A percentile compares a stretch with the other conserved stretches of the same genome.
Evolutionary conservation across 163 green algal species (phyloP).

Genomic region (Scenedesmus sp.): DNA sequence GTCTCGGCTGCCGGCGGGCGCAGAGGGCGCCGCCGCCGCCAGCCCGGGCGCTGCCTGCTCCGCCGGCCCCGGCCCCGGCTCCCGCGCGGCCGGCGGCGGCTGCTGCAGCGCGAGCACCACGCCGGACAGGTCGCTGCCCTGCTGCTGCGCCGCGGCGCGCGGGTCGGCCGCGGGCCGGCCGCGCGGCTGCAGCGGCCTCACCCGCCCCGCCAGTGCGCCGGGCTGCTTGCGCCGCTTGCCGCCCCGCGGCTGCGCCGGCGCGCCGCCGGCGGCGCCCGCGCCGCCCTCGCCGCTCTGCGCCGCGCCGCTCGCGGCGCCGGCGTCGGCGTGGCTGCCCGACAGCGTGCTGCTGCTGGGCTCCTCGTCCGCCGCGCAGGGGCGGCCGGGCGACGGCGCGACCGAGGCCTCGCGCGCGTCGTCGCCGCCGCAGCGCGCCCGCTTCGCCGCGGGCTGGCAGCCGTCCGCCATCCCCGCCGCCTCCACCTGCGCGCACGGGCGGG

Average conservation of each 20-base stretch:
- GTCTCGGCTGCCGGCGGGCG: constrained; percentile 4
- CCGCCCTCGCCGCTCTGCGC: background rate
- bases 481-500: background rate
- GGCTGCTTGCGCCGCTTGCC: background rate
- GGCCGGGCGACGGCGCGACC: background rate
- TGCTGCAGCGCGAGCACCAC: constrained; percentile 12
- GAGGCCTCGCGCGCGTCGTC: background rate
- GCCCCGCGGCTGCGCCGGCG: too few species aligned
- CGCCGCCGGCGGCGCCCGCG: too few species aligned
- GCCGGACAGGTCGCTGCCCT: constrained; percentile 36
- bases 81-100: background rate
- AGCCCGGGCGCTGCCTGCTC: constrained; percentile 1
- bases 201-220: background rate
- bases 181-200: background rate
- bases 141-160: too few species aligned
- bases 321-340: background rate
- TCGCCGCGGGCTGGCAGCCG: constrained; percentile 11
- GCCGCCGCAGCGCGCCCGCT: background rate
- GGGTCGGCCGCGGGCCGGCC: background rate
- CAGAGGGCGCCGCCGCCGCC: background rate
- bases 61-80: background rate
- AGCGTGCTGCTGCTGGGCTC: background rate
- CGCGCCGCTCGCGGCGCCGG: background rate
- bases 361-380: background rate
- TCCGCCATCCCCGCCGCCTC: background rate